Evolutionary conservation across 2,329 filamentous ascomycete genomes (phyloP).

Genomic region (Aspergillus tamarii): DNA sequence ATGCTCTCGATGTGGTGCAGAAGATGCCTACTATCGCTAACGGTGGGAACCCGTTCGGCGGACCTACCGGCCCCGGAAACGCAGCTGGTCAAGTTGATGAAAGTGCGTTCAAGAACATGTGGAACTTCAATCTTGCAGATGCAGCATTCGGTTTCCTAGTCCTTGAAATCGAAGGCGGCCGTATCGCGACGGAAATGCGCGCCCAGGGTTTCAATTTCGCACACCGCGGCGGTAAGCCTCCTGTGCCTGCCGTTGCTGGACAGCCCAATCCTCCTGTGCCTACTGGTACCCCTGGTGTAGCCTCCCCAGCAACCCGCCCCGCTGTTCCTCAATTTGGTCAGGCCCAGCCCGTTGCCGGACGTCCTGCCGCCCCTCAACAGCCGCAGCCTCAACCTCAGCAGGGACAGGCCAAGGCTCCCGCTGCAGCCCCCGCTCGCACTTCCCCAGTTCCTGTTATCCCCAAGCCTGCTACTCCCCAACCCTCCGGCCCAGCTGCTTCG

Average conservation of each 20-base stretch:
- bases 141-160: constrained; percentile 96
- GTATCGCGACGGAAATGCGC: constrained; percentile 97
- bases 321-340: constrained; percentile 47
- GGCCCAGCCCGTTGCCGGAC: constrained; percentile 38
- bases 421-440: constrained; percentile 33
- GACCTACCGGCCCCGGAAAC: constrained; percentile 70
- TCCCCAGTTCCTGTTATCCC: constrained; percentile 49
- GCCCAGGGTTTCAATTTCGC: constrained; percentile 99
- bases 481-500: constrained; percentile 41
- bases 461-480: constrained; percentile 43
- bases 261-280: constrained; percentile 27
- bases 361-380: constrained; percentile 26
- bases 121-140: constrained; percentile 99
- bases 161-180: constrained; percentile 89
- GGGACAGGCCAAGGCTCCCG: constrained; percentile 34
- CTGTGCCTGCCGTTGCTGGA: constrained; percentile 33
- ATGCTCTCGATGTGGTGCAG: constrained; percentile 89
- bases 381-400: constrained; percentile 32
- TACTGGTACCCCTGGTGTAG: constrained; percentile 33
- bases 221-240: constrained; percentile 85
- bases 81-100: constrained; percentile 90
- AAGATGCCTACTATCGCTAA: constrained; percentile 97
- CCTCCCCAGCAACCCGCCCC: constrained; percentile 41
- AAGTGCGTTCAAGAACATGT: constrained; percentile 99
- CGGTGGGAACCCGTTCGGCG: constrained; percentile 95